Conservation (phyloP, 2,329 filamentous ascomycete genomes). For the Rhytidhysteron rufulum region DNA sequence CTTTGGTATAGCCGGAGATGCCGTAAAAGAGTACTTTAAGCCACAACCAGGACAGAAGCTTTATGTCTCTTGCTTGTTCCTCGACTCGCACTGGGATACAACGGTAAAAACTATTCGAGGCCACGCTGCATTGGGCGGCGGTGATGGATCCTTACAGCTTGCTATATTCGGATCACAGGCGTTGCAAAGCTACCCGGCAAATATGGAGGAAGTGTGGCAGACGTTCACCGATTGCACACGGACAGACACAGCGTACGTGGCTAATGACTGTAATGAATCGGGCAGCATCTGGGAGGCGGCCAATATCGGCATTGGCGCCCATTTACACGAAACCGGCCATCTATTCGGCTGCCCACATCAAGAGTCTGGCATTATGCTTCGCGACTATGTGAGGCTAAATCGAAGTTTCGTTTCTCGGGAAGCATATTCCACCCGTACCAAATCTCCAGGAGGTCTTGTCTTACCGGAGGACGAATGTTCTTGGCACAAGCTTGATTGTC, state of each 20-base stretch:
- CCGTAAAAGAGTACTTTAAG: slow-evolving; percentile 73
- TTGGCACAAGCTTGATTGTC: slow-evolving; percentile 85
- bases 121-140: slow-evolving; percentile 80
- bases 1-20: slow-evolving; percentile 72
- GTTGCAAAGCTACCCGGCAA: slow-evolving; percentile 84
- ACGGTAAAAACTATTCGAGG: slow-evolving; percentile 65
- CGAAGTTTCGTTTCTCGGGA: slow-evolving; percentile 78
- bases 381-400: slow-evolving; percentile 81
- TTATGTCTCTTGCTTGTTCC: slow-evolving; percentile 80
- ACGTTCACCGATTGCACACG: slow-evolving; percentile 88
- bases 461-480: slow-evolving; percentile 76
- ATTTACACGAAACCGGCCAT: slow-evolving; percentile 87
- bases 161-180: slow-evolving; percentile 91
- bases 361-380: slow-evolving; percentile 85
- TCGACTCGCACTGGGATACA: slow-evolving; percentile 87
- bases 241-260: slow-evolving; percentile 74
- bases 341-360: slow-evolving; percentile 87
- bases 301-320: slow-evolving; percentile 88
- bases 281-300: slow-evolving; percentile 95
- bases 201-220: slow-evolving; percentile 83
- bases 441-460: slow-evolving; percentile 74
- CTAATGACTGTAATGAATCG: slow-evolving; percentile 81
- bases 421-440: slow-evolving; percentile 81
- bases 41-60: slow-evolving; percentile 73
- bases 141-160: slow-evolving; percentile 69